Conservation (phyloP, 164 flowering plant species). For the Stephania yunnanensis region DNA sequence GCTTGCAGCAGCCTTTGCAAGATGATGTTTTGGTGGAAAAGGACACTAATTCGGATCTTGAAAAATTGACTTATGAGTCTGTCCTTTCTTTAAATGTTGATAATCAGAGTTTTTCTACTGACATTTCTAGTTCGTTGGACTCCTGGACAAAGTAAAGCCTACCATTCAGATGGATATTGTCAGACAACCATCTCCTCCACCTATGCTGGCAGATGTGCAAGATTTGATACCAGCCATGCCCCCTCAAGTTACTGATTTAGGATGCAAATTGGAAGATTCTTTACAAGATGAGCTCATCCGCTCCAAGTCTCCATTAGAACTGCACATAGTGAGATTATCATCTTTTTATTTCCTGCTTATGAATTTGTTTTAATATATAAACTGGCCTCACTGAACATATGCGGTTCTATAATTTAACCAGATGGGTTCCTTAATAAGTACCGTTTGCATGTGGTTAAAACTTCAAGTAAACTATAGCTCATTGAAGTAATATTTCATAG, state of each 20-base stretch:
- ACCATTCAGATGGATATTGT: constrained; percentile 35
- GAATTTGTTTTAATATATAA: background rate
- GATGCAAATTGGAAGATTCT: constrained; percentile 29
- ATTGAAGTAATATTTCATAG: too few species aligned
- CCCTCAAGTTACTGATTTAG: constrained; percentile 36
- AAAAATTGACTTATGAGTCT: constrained; percentile 30
- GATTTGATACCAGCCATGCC: constrained; percentile 60
- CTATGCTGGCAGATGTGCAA: constrained; percentile 87
- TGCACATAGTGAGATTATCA: constrained; percentile 74
- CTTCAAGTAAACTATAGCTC: too few species aligned
- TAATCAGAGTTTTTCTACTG: constrained; percentile 22
- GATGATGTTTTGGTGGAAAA: constrained; percentile 21
- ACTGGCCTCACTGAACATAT: too few species aligned
- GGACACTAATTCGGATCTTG: constrained; percentile 24
- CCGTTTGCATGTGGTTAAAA: too few species aligned
- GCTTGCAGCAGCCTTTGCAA: constrained; percentile 33
- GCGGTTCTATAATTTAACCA: too few species aligned
- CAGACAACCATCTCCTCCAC: constrained; percentile 91
- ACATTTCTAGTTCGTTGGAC: constrained; percentile 49
- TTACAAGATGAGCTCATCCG: constrained; percentile 38
- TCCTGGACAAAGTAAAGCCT: constrained; percentile 50
- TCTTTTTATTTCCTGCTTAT: background rate
- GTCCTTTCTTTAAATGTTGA: constrained; percentile 31
- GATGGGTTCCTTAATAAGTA: too few species aligned
- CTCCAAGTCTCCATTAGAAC: constrained; percentile 62